Evolutionary conservation across 2,329 filamentous ascomycete species (phyloP).

Genomic region (Sordariomycetes sp.): DNA sequence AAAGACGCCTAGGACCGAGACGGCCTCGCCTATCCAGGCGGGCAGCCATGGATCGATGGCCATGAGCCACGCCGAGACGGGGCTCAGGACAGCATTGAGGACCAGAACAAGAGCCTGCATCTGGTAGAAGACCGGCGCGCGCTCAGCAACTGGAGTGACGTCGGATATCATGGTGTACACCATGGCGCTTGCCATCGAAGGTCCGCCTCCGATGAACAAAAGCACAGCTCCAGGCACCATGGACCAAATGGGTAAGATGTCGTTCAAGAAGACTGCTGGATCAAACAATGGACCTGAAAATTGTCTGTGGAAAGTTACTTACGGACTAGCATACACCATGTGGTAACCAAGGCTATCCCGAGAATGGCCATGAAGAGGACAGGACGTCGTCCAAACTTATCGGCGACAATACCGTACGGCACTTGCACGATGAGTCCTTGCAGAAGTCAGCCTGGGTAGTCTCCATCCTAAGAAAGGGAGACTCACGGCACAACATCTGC

Average conservation of each 20-base stretch:
- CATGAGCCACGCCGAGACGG: conserved; percentile 30
- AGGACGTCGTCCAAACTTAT: conserved; percentile 33
- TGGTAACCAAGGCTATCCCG: conserved; percentile 16
- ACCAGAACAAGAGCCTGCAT: conserved; percentile 19
- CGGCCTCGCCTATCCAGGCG: conserved; percentile 21
- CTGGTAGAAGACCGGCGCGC: conserved; percentile 31
- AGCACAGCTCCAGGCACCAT: conserved; percentile 22
- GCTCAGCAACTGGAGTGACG: conserved; percentile 23
- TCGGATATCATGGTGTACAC: conserved; percentile 36
- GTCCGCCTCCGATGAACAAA: conserved; percentile 31
- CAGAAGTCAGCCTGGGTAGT: too few relatives aligned
- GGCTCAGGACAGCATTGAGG: conserved; percentile 27
- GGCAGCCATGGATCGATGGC: conserved; percentile 28
- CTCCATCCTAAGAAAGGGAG: conserved; percentile 1
- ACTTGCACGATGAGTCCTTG: conserved; percentile 31
- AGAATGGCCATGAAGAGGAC: conserved; percentile 28
- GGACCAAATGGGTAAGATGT: conserved; percentile 29
- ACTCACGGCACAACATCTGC: conserved; percentile 35
- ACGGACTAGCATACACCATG: conserved; percentile 21
- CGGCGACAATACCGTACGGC: conserved; percentile 35
- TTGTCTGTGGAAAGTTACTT: conserved; percentile 5
- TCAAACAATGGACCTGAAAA: conserved; percentile 10
- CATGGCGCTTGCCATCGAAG: conserved; percentile 29
- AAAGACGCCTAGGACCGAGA: conserved; percentile 17
- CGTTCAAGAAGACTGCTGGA: conserved; percentile 23